Evolutionary conservation across 306 rosid species (phyloP).

Genomic region (Citrullus amarus): DNA sequence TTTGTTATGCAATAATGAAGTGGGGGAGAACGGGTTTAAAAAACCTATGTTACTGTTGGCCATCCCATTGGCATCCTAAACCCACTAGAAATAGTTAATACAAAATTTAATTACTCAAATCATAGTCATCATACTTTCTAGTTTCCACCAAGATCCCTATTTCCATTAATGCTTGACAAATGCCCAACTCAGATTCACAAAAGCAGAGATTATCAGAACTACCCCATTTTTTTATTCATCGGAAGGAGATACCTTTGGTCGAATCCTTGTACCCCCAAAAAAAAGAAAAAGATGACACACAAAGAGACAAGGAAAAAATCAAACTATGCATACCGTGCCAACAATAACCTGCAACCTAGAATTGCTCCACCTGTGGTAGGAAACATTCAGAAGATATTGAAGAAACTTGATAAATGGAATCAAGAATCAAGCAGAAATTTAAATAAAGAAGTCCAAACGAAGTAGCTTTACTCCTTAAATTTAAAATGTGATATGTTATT

Average conservation of each 20-base stretch:
- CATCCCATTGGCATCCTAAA: background rate
- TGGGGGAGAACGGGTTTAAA: background rate
- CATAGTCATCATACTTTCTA: background rate
- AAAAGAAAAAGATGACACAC: background rate
- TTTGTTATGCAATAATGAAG: background rate
- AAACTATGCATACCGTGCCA: conserved; percentile 65
- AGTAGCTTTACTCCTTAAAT: background rate
- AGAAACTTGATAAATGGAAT: conserved; percentile 1
- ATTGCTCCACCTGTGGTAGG: conserved; percentile 69
- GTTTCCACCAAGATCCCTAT: background rate
- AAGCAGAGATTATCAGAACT: background rate
- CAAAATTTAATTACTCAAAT: background rate
- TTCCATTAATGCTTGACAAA: background rate
- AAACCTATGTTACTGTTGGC: background rate
- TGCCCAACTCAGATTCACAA: background rate
- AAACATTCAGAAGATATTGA: conserved; percentile 8
- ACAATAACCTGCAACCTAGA: conserved; percentile 74
- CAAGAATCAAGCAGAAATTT: background rate
- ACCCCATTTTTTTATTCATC: background rate
- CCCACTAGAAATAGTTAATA: background rate
- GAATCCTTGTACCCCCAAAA: background rate
- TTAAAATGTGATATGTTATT: background rate
- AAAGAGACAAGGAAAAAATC: background rate
- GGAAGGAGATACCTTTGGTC: background rate
- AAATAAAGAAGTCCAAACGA: background rate